phyloP scores from a whole-genome alignment of 1,284 basidiomycete genomes.

The Ceratobasidium sp. region DNA sequence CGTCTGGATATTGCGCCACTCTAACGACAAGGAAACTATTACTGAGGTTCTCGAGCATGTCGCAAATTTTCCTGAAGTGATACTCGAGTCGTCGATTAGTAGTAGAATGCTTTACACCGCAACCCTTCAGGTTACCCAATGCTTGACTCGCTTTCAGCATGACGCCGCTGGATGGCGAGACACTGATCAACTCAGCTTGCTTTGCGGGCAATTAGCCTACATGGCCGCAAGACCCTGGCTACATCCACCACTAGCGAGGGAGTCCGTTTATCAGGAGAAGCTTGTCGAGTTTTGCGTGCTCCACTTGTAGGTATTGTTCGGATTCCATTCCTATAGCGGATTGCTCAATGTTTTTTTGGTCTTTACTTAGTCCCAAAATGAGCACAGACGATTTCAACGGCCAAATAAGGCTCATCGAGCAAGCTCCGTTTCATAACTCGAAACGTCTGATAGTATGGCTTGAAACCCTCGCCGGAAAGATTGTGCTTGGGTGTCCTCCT shows the following conservation, averaged over 20 bases:
- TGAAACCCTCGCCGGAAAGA: not conserved
- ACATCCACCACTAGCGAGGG: not conserved
- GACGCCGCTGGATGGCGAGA: not conserved
- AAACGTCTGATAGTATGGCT: not conserved
- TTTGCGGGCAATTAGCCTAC: slow-evolving; percentile 2
- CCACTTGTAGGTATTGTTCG: too few relatives aligned
- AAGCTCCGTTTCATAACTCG: not conserved
- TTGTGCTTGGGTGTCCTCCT: not conserved
- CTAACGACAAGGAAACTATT: slow-evolving; percentile 1
- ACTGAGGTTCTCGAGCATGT: slow-evolving; percentile 15
- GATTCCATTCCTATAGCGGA: not conserved
- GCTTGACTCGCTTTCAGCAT: slow-evolving; percentile 3
- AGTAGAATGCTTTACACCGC: not conserved
- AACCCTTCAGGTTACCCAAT: not conserved
- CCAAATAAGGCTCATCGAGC: not conserved
- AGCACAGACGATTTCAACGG: not conserved
- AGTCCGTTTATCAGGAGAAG: not conserved
- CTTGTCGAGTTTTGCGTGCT: not conserved
- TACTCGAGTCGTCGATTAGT: not conserved
- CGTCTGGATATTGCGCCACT: not conserved
- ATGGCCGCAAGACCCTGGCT: not conserved
- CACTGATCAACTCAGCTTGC: not conserved
- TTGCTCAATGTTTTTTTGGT: not conserved
- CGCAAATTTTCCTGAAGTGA: not conserved
- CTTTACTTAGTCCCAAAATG: not conserved